Percentiles rank a stretch among this genome's conserved stretches.
phyloP scores from a whole-genome alignment of 495 filamentous ascomycete species.

The Symbiotaphrina buchneri region DNA sequence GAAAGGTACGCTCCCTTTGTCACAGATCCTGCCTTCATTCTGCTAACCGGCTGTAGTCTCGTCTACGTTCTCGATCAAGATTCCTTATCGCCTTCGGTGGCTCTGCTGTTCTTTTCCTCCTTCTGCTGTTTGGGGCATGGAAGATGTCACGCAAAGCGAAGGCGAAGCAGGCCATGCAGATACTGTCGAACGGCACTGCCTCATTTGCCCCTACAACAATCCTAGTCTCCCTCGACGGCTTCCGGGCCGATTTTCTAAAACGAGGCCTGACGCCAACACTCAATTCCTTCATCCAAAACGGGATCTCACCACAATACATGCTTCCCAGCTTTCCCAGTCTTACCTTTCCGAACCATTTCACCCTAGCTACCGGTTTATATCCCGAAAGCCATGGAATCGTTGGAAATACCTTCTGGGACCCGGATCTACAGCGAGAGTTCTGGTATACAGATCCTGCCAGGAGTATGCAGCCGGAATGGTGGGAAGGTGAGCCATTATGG shows the following conservation, averaged over 20 bases:
- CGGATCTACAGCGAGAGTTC: constrained; percentile 51
- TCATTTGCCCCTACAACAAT: constrained; percentile 81
- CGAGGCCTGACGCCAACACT: constrained; percentile 67
- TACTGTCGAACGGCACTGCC: constrained; percentile 63
- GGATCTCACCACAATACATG: constrained; percentile 82
- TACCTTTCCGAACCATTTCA: constrained; percentile 97
- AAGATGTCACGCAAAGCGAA: constrained; percentile 19
- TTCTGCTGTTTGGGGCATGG: constrained; percentile 29
- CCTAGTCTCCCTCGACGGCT: constrained; percentile 84
- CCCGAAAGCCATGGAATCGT: constrained; percentile 88
- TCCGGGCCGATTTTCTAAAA: constrained; percentile 84
- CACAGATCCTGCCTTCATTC: neutral
- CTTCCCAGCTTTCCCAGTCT: constrained; percentile 83
- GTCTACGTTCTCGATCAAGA: constrained; percentile 11
- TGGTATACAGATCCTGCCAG: constrained; percentile 54
- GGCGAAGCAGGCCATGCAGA: constrained; percentile 16
- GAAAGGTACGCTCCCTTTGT: neutral
- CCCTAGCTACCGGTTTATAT: constrained; percentile 76
- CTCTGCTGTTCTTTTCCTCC: constrained; percentile 25
- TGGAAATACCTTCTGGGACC: constrained; percentile 88
- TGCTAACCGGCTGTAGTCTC: neutral
- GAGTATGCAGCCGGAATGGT: constrained; percentile 74
- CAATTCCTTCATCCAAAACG: constrained; percentile 53
- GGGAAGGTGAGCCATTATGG: constrained; percentile 86
- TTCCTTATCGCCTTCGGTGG: constrained; percentile 14